Percentiles rank a stretch among this genome's conserved stretches.
Evolutionary conservation across 345 rosid genomes (phyloP).

Genomic region (Hevea brasiliensis): DNA sequence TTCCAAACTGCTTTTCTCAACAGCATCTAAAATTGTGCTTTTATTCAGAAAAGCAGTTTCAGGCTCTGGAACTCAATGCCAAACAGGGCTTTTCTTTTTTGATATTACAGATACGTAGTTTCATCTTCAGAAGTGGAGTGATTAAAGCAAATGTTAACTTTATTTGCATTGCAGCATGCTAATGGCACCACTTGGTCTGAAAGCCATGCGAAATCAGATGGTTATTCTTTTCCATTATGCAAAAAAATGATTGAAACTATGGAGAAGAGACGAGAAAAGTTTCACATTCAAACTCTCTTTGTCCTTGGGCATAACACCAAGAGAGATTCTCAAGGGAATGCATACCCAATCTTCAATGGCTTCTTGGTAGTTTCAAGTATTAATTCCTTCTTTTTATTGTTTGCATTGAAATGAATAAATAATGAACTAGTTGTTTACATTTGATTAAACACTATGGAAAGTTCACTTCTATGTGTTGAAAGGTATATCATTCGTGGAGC

Average conservation of each 20-base stretch:
- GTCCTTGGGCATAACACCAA: constrained; percentile 77
- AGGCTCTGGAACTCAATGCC: too few species aligned
- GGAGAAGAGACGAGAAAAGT: constrained; percentile 62
- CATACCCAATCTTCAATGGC: constrained; percentile 70
- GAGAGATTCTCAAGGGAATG: constrained; percentile 55
- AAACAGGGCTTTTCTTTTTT: too few species aligned
- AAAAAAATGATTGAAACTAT: constrained; percentile 62
- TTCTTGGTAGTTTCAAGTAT: constrained; percentile 55
- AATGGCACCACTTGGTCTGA: constrained; percentile 22
- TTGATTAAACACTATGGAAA: not conserved
- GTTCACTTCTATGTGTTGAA: not conserved
- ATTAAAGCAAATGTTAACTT: constrained; percentile 33
- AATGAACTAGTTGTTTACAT: not conserved
- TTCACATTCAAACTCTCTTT: constrained; percentile 58
- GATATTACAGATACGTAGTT: constrained; percentile 21
- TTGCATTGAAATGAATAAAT: constrained; percentile 5
- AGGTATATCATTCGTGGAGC: not conserved
- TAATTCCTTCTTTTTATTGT: not conserved
- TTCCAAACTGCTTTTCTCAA: too few species aligned
- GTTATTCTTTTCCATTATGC: constrained; percentile 70
- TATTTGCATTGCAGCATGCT: constrained; percentile 68
- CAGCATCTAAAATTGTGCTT: too few species aligned
- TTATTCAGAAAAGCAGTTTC: too few species aligned
- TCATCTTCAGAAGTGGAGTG: constrained; percentile 18
- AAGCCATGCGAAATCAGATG: constrained; percentile 35